These are phyloP conservation scores for Phytophthora sp. DNA, from an alignment of 352 stramenopile species.

Conservation along the genomic window DNA sequence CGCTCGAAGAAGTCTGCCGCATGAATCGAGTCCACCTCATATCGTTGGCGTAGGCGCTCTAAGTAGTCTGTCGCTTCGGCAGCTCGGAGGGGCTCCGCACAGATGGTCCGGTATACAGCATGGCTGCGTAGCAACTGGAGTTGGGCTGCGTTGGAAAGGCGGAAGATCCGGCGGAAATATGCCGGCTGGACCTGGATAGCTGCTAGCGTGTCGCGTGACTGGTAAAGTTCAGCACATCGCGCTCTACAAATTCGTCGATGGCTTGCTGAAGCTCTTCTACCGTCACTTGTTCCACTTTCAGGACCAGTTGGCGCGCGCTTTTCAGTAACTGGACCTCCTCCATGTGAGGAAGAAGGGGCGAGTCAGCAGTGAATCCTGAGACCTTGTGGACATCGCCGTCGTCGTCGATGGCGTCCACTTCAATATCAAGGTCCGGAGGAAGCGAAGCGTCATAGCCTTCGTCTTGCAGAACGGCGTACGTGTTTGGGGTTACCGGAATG, in stretches of 20 bases:
- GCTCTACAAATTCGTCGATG: not conserved
- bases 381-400: not conserved
- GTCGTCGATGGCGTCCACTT: not conserved
- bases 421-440: not conserved
- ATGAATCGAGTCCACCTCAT: not conserved
- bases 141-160: not conserved
- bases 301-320: not conserved
- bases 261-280: not conserved
- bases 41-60: not conserved
- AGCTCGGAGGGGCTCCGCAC: not conserved
- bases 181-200: not conserved
- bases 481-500: not conserved
- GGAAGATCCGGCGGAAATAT: slow-evolving; percentile 1
- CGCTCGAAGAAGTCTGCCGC: not conserved
- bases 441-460: not conserved
- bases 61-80: not conserved
- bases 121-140: not conserved
- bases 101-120: not conserved
- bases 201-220: not conserved
- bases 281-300: not conserved
- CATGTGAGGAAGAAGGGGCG: not conserved
- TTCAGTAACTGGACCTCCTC: not conserved
- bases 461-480: not conserved
- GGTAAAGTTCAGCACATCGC: not conserved
- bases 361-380: not conserved